Conservation (phyloP, 169 alveolate genomes). For the Plasmodium coatneyi region DNA sequence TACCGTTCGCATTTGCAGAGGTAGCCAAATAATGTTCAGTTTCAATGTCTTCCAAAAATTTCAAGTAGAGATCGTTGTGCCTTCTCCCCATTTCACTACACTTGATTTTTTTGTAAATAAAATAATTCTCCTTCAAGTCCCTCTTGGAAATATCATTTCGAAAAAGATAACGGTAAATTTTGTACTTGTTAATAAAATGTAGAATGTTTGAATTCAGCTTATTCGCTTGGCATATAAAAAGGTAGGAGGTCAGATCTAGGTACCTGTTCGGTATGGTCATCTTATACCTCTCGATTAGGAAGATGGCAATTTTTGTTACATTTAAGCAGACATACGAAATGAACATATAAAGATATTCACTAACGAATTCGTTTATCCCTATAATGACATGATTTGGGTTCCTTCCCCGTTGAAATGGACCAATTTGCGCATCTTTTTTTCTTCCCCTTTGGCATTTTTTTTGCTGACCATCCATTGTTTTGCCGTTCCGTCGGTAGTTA, state of each 20-base stretch:
- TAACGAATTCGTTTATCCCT: slow-evolving; percentile 24
- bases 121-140: slow-evolving; percentile 39
- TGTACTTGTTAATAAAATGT: slow-evolving; percentile 27
- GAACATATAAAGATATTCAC: slow-evolving; percentile 45
- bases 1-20: background rate
- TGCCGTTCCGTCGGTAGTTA: background rate
- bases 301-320: slow-evolving; percentile 34
- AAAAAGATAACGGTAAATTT: slow-evolving; percentile 29
- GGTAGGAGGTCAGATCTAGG: slow-evolving; percentile 45
- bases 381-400: background rate
- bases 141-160: slow-evolving; percentile 24
- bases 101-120: slow-evolving; percentile 36
- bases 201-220: slow-evolving; percentile 16
- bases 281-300: slow-evolving; percentile 41
- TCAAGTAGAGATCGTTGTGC: slow-evolving; percentile 12
- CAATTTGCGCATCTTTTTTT: background rate
- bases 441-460: background rate
- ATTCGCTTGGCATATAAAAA: slow-evolving; percentile 44
- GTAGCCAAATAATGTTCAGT: background rate
- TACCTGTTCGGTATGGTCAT: slow-evolving; percentile 27
- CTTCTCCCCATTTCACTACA: background rate
- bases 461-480: background rate
- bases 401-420: background rate
- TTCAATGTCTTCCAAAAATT: slow-evolving; percentile 17
- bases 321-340: slow-evolving; percentile 19